Conservation (phyloP, 148 eudicot genomes). For the Chenopodium quinoa region DNA sequence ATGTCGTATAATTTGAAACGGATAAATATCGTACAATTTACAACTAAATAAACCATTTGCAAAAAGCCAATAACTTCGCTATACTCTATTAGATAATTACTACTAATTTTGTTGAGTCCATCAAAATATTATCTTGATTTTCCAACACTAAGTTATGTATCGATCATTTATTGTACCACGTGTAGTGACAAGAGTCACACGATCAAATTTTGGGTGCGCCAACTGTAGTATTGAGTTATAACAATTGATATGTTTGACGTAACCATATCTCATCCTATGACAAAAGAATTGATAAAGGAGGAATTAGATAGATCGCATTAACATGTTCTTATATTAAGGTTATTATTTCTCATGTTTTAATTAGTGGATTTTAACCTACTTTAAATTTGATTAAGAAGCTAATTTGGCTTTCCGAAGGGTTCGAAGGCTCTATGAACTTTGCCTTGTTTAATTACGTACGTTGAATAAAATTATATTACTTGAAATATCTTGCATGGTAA, state of each 20-base stretch:
- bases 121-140: neutral
- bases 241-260: neutral
- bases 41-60: neutral
- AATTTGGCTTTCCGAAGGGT: neutral
- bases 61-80: neutral
- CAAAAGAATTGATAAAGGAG: neutral
- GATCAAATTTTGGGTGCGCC: neutral
- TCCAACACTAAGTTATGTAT: neutral
- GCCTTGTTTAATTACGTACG: neutral
- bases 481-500: neutral
- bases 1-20: too few species aligned
- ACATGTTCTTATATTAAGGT: conserved; percentile 3
- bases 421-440: neutral
- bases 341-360: neutral
- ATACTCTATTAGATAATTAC: neutral
- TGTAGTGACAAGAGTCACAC: neutral
- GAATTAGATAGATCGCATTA: conserved; percentile 19
- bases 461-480: neutral
- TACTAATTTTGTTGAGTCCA: neutral
- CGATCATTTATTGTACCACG: conserved; percentile 3
- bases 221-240: neutral
- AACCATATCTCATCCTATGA: neutral
- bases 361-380: neutral
- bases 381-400: neutral
- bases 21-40: too few species aligned